A percentile compares a stretch with the other conserved stretches of the same genome.
Evolutionary conservation across 192 early-diverging fungal species (phyloP).

Genomic region (Coemansia sp.): DNA sequence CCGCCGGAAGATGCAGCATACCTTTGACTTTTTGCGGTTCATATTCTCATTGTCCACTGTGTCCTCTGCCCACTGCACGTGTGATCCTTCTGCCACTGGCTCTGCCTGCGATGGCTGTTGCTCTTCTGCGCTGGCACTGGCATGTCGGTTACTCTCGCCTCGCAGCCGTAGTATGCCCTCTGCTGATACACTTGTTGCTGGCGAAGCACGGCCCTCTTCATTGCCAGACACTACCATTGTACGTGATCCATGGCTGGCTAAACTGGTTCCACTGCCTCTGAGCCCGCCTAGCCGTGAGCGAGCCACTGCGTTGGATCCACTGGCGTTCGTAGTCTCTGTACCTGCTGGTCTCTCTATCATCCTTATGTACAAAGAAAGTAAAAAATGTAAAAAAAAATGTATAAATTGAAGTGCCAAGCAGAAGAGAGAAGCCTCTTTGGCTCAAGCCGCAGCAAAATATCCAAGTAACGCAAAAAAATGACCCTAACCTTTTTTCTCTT

Average conservation of each 20-base stretch:
- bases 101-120: neutral
- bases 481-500: neutral
- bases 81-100: neutral
- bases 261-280: constrained; percentile 18
- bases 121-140: neutral
- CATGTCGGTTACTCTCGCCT: constrained; percentile 5
- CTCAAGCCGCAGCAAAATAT: neutral
- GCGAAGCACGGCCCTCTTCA: neutral
- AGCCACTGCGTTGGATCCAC: neutral
- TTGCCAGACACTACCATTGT: constrained; percentile 24
- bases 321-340: neutral
- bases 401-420: neutral
- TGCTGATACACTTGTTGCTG: neutral
- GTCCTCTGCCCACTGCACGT: constrained; percentile 50
- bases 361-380: neutral
- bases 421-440: neutral
- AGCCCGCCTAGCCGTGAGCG: neutral
- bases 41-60: constrained; percentile 59
- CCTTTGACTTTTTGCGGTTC: constrained; percentile 55
- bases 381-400: neutral
- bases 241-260: constrained; percentile 36
- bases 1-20: constrained; percentile 58
- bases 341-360: constrained; percentile 1
- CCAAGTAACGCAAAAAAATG: too few species aligned
- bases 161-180: constrained; percentile 33